Conservation (phyloP, 345 rosid species). For the Stellera chamaejasme region DNA sequence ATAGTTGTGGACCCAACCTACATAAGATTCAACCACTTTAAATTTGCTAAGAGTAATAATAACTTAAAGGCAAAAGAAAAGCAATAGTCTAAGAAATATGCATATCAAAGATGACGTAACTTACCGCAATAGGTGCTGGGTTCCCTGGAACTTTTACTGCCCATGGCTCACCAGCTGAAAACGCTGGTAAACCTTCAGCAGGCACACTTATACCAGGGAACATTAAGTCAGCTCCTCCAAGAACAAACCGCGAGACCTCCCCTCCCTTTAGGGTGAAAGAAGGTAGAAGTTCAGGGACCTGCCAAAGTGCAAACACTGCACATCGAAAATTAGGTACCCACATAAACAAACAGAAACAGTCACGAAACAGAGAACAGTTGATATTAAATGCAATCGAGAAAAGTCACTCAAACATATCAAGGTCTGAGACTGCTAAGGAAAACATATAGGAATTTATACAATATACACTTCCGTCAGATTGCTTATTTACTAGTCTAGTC, state of each 20-base stretch:
- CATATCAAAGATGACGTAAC: conserved; percentile 12
- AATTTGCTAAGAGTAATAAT: not conserved
- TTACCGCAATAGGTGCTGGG: conserved; percentile 81
- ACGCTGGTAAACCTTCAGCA: conserved; percentile 60
- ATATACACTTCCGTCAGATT: too few relatives aligned
- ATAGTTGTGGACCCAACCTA: conserved; percentile 89
- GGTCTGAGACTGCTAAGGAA: too few relatives aligned
- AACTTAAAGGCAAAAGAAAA: not conserved
- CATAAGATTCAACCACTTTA: conserved; percentile 13
- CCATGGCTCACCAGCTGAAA: conserved; percentile 79
- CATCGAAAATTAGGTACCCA: not conserved
- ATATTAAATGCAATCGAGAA: too few relatives aligned
- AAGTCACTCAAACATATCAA: too few relatives aligned
- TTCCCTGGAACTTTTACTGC: conserved; percentile 93
- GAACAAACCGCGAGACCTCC: conserved; percentile 77
- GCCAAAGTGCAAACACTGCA: conserved; percentile 93
- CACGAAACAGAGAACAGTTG: too few relatives aligned
- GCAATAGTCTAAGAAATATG: not conserved
- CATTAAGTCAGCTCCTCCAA: conserved; percentile 99
- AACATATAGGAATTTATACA: too few relatives aligned
- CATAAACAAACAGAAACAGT: not conserved
- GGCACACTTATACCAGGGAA: conserved; percentile 81
- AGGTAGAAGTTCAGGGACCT: conserved; percentile 73
- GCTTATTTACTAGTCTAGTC: too few relatives aligned
- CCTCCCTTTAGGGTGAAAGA: conserved; percentile 77